Conservation (phyloP, 345 rosid species). For the Salix dunnii region DNA sequence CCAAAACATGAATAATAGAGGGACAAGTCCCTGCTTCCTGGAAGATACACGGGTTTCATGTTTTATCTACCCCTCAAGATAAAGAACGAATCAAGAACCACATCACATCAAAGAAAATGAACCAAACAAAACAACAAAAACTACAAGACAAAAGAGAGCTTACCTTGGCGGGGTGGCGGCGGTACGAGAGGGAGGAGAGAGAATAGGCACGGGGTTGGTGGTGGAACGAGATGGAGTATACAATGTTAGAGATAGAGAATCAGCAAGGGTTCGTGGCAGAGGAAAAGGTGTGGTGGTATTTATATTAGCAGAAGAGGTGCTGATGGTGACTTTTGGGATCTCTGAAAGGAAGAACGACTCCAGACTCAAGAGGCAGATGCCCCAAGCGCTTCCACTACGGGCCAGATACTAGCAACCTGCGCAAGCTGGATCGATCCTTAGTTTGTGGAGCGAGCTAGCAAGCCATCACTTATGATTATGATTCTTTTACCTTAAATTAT, state of each 20-base stretch:
- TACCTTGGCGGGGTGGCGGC: background rate
- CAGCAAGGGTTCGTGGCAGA: too few species aligned
- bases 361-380: background rate
- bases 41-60: background rate
- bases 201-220: too few species aligned
- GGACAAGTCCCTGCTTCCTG: background rate
- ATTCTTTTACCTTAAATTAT: too few species aligned
- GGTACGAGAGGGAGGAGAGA: background rate
- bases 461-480: too few species aligned
- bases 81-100: conserved; percentile 3
- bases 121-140: background rate
- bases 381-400: background rate
- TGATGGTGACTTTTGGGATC: conserved; percentile 9
- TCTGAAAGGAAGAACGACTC: conserved; percentile 5
- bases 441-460: too few species aligned
- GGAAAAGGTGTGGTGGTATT: background rate
- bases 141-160: background rate
- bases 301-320: background rate
- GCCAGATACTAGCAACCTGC: background rate
- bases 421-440: too few species aligned
- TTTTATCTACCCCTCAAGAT: background rate
- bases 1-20: background rate
- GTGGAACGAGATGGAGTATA: too few species aligned
- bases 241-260: too few species aligned
- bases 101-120: background rate